phyloP scores from a whole-genome alignment of 805 yeast genomes.

The Helenozyma baotianmanensis region DNA sequence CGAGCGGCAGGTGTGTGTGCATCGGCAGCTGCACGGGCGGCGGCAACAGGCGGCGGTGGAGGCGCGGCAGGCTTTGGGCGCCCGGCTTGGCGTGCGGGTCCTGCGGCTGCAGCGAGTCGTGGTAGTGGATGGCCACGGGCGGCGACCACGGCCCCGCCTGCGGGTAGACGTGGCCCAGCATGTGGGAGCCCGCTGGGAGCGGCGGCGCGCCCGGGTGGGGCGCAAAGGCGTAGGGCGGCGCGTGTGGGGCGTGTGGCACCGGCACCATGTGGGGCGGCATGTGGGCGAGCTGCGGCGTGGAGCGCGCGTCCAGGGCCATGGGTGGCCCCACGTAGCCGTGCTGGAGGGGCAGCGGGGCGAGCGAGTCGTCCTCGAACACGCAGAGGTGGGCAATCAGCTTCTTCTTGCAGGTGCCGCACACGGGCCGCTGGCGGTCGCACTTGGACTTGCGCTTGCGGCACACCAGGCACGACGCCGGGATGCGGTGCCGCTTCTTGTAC shows the following conservation, averaged over 20 bases:
- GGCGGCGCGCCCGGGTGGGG: background rate
- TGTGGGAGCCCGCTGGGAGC: background rate
- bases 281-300: constrained; percentile 3
- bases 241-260: background rate
- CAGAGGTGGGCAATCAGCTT: constrained; percentile 42
- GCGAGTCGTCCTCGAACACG: constrained; percentile 24
- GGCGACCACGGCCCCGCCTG: too few relatives aligned
- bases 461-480: constrained; percentile 42
- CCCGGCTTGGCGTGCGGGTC: background rate
- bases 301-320: constrained; percentile 3
- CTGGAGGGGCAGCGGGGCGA: background rate
- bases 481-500: constrained; percentile 32
- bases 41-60: too few relatives aligned
- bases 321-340: constrained; percentile 9
- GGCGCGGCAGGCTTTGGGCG: background rate
- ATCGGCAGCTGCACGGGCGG: too few relatives aligned
- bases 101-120: background rate
- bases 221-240: background rate
- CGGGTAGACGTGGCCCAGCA: background rate
- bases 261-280: background rate
- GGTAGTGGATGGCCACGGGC: background rate
- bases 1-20: background rate
- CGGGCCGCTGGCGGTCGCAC: constrained; percentile 40
- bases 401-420: constrained; percentile 40
- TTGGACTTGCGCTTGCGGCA: constrained; percentile 40